These are phyloP conservation scores for Aureobasidium sp. DNA, from an alignment of 2,329 filamentous ascomycete species.

Conservation along the genomic window DNA sequence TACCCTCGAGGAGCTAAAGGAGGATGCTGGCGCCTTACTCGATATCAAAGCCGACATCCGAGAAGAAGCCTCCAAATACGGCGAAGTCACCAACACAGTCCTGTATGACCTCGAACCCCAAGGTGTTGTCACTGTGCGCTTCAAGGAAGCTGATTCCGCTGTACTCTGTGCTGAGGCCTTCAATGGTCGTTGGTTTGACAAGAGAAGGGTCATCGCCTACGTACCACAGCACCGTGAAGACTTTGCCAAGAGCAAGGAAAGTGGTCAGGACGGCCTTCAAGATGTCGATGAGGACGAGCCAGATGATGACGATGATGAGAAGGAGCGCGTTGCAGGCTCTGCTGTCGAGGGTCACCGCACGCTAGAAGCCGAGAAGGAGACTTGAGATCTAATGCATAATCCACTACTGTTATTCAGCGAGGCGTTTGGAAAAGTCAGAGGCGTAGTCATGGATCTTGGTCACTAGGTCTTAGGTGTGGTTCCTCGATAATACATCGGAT, in stretches of 20 bases:
- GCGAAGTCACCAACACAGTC: constrained; percentile 82
- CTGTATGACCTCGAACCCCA: constrained; percentile 80
- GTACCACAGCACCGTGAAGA: constrained; percentile 51
- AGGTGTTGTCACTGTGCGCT: constrained; percentile 79
- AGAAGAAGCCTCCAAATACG: constrained; percentile 80
- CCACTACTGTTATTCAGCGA: neutral
- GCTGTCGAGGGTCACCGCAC: constrained; percentile 5
- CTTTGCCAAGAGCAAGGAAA: constrained; percentile 55
- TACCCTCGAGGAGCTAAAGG: constrained; percentile 72
- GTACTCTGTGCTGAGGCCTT: constrained; percentile 60
- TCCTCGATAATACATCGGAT: no score
- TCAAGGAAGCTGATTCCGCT: constrained; percentile 62
- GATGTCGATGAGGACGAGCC: constrained; percentile 12
- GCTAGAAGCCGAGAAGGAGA: neutral
- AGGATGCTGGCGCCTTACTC: constrained; percentile 71
- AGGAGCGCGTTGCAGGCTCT: constrained; percentile 15
- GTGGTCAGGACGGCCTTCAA: constrained; percentile 39
- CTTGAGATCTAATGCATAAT: neutral
- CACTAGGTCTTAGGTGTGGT: neutral
- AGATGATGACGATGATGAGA: constrained; percentile 37
- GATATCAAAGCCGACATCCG: constrained; percentile 94
- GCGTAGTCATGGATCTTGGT: neutral
- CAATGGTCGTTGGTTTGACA: constrained; percentile 72
- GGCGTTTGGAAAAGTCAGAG: neutral
- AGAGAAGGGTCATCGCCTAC: constrained; percentile 58